Evolutionary conservation across 2,329 filamentous ascomycete genomes (phyloP).

Genomic region (Cordyceps cateniannulata): DNA sequence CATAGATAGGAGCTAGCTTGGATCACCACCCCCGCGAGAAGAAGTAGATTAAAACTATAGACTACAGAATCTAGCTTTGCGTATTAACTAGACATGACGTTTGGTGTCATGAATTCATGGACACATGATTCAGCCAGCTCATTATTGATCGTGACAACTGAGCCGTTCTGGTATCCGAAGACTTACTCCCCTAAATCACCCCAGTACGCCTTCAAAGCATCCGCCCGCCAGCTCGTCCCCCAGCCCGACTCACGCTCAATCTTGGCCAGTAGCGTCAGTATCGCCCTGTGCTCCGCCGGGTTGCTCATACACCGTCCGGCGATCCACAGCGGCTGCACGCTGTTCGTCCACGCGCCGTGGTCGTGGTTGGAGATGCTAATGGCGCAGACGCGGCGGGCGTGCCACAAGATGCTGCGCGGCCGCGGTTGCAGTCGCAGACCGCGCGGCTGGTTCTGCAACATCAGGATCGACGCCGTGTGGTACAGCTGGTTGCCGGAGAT

Average conservation of each 20-base stretch:
- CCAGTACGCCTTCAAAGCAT: slow-evolving; percentile 47
- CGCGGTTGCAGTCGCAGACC: slow-evolving; percentile 36
- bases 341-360: slow-evolving; percentile 47
- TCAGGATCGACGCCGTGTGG: slow-evolving; percentile 45
- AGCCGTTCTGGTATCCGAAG: too few species aligned
- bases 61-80: background rate
- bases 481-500: slow-evolving; percentile 50
- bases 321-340: slow-evolving; percentile 47
- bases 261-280: slow-evolving; percentile 39
- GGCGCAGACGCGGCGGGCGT: slow-evolving; percentile 45
- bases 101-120: background rate
- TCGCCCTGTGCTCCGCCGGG: slow-evolving; percentile 31
- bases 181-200: slow-evolving; percentile 29
- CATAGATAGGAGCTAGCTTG: background rate
- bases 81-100: background rate
- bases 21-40: background rate
- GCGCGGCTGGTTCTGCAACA: slow-evolving; percentile 40
- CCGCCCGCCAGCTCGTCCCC: slow-evolving; percentile 45
- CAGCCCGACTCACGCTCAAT: slow-evolving; percentile 49
- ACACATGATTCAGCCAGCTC: background rate
- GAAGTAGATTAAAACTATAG: background rate
- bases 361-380: slow-evolving; percentile 47
- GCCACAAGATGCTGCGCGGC: slow-evolving; percentile 38
- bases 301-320: slow-evolving; percentile 47
- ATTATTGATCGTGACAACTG: too few species aligned